phyloP scores from a whole-genome alignment of 2,329 filamentous ascomycete genomes.

The Cladobotryum mycophilum region DNA sequence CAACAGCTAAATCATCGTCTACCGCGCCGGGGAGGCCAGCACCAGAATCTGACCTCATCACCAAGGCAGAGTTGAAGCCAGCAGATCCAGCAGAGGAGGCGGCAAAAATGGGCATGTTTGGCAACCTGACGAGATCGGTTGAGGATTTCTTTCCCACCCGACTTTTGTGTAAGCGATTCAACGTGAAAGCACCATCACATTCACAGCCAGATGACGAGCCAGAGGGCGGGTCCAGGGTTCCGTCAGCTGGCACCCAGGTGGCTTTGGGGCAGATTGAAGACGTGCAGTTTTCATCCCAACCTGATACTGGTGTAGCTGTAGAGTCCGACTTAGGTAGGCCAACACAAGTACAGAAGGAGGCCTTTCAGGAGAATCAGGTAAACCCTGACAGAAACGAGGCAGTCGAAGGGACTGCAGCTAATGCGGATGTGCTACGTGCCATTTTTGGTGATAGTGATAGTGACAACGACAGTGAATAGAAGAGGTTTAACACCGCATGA shows the following conservation, averaged over 20 bases:
- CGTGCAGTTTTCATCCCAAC: not conserved
- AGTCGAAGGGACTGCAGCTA: conserved; percentile 65
- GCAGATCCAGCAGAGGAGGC: conserved; percentile 76
- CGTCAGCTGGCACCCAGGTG: not conserved
- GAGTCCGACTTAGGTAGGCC: not conserved
- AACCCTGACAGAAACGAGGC: conserved; percentile 64
- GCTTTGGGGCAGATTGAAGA: conserved; percentile 4
- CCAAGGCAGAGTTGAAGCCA: conserved; percentile 27
- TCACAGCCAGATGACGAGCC: conserved; percentile 47
- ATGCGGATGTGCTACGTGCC: conserved; percentile 79
- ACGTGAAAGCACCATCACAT: conserved; percentile 70
- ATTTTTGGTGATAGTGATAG: conserved; percentile 88
- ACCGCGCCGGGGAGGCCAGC: conserved; percentile 18
- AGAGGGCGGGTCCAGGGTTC: conserved; percentile 17
- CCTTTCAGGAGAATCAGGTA: conserved; percentile 34
- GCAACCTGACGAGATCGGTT: conserved; percentile 70
- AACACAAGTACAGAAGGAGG: not conserved
- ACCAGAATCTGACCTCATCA: conserved; percentile 20
- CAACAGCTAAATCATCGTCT: conserved; percentile 53
- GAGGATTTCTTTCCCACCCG: conserved; percentile 72
- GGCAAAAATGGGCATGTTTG: conserved; percentile 88
- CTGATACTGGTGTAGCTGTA: not conserved
- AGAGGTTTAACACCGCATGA: not conserved
- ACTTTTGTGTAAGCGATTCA: conserved; percentile 90
- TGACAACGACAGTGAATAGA: conserved; percentile 34